phyloP scores from a whole-genome alignment of 2,329 filamentous ascomycete genomes.

The Fusarium sp. region DNA sequence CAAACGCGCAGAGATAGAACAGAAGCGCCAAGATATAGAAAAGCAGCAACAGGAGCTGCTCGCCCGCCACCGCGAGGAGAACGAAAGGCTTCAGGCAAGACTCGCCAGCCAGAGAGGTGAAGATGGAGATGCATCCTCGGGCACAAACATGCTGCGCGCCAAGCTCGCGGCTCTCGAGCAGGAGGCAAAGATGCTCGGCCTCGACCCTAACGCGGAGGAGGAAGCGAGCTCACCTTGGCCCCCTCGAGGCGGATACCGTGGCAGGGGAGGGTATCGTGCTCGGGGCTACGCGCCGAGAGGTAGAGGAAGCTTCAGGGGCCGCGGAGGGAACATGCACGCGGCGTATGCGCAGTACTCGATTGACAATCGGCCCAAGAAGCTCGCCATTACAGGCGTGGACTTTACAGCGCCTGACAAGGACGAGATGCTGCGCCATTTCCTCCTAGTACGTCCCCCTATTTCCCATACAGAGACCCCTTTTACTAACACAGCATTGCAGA shows the following conservation, averaged over 20 bases:
- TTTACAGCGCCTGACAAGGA: slow-evolving; percentile 71
- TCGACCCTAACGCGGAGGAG: slow-evolving; percentile 66
- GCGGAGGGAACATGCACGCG: slow-evolving; percentile 61
- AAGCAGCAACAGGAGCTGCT: slow-evolving; percentile 70
- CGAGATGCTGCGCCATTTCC: slow-evolving; percentile 75
- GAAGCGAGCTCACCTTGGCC: slow-evolving; percentile 49
- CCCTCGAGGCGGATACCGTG: slow-evolving; percentile 48
- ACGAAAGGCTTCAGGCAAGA: slow-evolving; percentile 71
- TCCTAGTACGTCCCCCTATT: slow-evolving; percentile 66
- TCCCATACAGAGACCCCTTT: background rate
- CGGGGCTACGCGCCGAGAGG: slow-evolving; percentile 50
- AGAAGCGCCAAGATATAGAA: slow-evolving; percentile 71
- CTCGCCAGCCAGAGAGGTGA: slow-evolving; percentile 51
- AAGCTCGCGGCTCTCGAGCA: slow-evolving; percentile 78
- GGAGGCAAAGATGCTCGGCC: slow-evolving; percentile 75
- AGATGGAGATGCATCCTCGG: slow-evolving; percentile 50
- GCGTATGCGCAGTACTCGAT: slow-evolving; percentile 73
- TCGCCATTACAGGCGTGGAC: slow-evolving; percentile 72
- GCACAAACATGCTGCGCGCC: slow-evolving; percentile 74
- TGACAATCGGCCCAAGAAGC: slow-evolving; percentile 78
- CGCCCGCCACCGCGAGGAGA: slow-evolving; percentile 73
- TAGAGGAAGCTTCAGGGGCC: slow-evolving; percentile 55
- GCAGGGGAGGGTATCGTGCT: slow-evolving; percentile 44
- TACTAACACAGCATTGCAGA: slow-evolving; percentile 52
- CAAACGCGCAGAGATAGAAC: slow-evolving; percentile 71